phyloP scores from a whole-genome alignment of 441 rosid genomes.

The Corymbia citriodora region DNA sequence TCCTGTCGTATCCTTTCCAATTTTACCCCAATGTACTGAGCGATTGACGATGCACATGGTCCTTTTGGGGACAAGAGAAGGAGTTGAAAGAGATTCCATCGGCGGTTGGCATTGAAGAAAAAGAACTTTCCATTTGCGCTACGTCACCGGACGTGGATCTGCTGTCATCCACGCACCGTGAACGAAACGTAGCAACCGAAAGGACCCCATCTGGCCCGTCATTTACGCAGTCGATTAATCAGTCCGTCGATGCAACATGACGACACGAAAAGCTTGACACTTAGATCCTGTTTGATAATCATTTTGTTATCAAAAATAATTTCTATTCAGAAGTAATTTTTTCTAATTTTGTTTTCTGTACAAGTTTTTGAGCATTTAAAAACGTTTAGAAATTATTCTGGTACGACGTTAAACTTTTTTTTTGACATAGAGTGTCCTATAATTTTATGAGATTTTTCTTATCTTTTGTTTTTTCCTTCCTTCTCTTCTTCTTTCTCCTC shows the following conservation, averaged over 20 bases:
- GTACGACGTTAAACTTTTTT: too few species aligned
- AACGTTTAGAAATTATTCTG: too few species aligned
- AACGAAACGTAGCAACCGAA: not conserved
- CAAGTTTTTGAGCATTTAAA: too few species aligned
- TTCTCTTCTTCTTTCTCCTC: too few species aligned
- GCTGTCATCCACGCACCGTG: not conserved
- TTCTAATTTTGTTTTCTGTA: too few species aligned
- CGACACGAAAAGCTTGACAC: not conserved
- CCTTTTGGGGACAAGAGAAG: not conserved
- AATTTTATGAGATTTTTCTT: too few species aligned
- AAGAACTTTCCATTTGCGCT: not conserved
- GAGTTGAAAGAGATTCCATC: not conserved
- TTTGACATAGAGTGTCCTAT: too few species aligned
- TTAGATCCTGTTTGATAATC: too few species aligned
- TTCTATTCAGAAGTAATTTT: too few species aligned
- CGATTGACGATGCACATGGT: not conserved
- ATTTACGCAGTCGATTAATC: not conserved
- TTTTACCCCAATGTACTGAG: not conserved
- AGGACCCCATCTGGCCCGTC: not conserved
- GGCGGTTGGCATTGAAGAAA: not conserved
- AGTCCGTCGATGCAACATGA: not conserved
- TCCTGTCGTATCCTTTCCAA: not conserved
- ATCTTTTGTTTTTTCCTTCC: too few species aligned
- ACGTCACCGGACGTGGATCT: not conserved
- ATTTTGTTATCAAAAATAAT: too few species aligned